A percentile compares a stretch with the other conserved stretches of the same genome.
Conservation (phyloP, 1,139 yeast genomes). For the Hyphopichia burtonii region DNA sequence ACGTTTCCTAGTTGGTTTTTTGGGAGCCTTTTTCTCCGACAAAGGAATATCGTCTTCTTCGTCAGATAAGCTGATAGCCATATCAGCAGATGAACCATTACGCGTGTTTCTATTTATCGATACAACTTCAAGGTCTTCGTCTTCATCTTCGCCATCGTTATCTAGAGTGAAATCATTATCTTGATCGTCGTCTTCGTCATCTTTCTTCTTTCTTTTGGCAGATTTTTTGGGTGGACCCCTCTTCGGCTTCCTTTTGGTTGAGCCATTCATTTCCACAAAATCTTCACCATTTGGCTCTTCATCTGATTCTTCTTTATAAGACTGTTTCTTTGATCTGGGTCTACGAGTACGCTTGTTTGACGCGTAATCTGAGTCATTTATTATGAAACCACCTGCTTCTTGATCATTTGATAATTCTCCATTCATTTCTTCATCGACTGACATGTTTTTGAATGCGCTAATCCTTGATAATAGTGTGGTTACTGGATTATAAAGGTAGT, state of each 20-base stretch:
- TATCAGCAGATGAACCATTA: conserved; percentile 19
- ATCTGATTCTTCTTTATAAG: conserved; percentile 24
- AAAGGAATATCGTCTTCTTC: conserved; percentile 29
- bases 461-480: neutral
- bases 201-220: conserved; percentile 10
- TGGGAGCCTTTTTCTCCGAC: conserved; percentile 14
- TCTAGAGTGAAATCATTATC: conserved; percentile 18
- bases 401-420: conserved; percentile 2
- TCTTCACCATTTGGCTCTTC: conserved; percentile 18
- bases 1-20: conserved; percentile 14
- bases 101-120: conserved; percentile 11
- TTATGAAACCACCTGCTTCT: conserved; percentile 45
- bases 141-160: conserved; percentile 15
- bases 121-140: conserved; percentile 28
- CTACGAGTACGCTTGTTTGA: conserved; percentile 15
- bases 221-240: conserved; percentile 12
- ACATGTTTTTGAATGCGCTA: neutral
- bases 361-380: conserved; percentile 32
- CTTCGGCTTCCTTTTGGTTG: conserved; percentile 12
- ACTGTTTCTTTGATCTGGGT: conserved; percentile 17
- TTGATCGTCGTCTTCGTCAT: conserved; percentile 10
- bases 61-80: conserved; percentile 26
- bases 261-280: conserved; percentile 12
- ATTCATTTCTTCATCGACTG: conserved; percentile 3
- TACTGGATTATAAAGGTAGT: neutral